Evolutionary conservation across 2,329 filamentous ascomycete species (phyloP).

Genomic region (Nothopassalora personata): DNA sequence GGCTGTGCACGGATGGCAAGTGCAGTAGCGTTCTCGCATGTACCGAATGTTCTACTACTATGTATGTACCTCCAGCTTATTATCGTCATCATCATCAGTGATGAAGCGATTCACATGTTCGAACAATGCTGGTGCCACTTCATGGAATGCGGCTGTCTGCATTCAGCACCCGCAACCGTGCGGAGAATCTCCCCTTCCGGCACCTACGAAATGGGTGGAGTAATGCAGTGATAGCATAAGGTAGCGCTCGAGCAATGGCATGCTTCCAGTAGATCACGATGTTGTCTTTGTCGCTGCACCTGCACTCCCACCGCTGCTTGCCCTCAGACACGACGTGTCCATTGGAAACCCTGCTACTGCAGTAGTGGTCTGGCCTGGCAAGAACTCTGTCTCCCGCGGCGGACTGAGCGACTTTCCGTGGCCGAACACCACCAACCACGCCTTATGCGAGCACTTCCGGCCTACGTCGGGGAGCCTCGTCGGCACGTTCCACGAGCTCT

Average conservation of each 20-base stretch:
- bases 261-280: background rate
- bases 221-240: background rate
- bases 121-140: background rate
- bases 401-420: background rate
- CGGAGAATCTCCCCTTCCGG: background rate
- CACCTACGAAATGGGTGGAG: background rate
- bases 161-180: background rate
- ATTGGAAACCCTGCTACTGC: background rate
- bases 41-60: background rate
- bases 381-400: background rate
- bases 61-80: background rate
- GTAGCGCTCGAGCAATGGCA: no score
- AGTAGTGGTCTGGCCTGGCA: background rate
- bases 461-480: background rate
- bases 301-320: background rate
- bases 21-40: background rate
- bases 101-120: no score
- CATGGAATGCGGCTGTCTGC: background rate
- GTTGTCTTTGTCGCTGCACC: background rate
- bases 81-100: background rate
- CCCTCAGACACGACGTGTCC: background rate
- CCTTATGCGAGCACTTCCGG: background rate
- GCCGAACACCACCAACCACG: background rate
- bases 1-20: background rate
- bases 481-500: background rate